Evolutionary conservation across 208 protist species (phyloP), one percentile per base, ranked within the genome.

Genomic region (Trypanosoma caninum): DNA sequence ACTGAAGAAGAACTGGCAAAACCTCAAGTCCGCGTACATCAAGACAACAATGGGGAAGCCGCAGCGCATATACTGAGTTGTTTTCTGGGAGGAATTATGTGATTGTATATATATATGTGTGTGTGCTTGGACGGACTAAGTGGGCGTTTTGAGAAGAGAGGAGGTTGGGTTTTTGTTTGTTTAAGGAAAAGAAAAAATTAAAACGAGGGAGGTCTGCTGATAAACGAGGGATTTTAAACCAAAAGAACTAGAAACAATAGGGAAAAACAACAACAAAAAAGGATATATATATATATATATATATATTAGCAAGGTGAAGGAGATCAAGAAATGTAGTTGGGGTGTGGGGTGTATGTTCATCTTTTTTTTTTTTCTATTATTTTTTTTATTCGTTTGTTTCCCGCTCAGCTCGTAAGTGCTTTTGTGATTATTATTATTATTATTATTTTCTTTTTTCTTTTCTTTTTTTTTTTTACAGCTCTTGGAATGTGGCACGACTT

Each of bases 1-100:
- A 33, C 93, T 99, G 48, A 99, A 99, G 97, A 99, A 99, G 97
- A 97, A 98, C 74, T 99, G 98, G 99, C 98, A 99, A 90, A 45
- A 45, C 89, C 86, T 99, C 56, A 98, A 98, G 79, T 95, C 87
- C 30, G 80, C 99, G 44, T 95, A 99, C 95, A 95, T 99, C 82
- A 99, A 99, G 93, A 91, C 89, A 47, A 98, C 99, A 41, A 99
- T 99, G 98, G 98, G 98, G 75, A 91, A 88, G 69, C 82, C 97
- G 41, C 82, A 97, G 77, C 93, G 97, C 70, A 92, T 99, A 79
- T 99, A 99, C 84, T 96, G 14, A 45, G 40, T n/a, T n/a, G 14
- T 45, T 6, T 38, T 7, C 9, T 38, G 40, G 40, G 13, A 45
- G 20, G 16, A 45, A 14, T 6, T 23, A 10, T n/a, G 20, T 23